phyloP scores from a whole-genome alignment of 2,329 filamentous ascomycete genomes.

The Hypomyces perniciosus region DNA sequence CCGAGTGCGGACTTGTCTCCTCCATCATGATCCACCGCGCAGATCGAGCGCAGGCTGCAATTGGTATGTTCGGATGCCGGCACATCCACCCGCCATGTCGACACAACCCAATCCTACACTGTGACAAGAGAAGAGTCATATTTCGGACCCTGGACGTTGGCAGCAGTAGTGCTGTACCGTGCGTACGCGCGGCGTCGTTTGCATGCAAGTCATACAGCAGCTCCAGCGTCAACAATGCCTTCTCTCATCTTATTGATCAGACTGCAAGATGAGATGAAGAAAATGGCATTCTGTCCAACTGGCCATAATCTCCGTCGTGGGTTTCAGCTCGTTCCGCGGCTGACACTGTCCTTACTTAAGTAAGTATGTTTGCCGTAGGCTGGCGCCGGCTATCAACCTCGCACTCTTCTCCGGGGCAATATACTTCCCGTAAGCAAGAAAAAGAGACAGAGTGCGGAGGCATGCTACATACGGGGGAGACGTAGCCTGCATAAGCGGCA shows the following conservation, averaged over 20 bases:
- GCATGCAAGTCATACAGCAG: constrained; percentile 13
- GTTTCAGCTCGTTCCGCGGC: constrained; percentile 10
- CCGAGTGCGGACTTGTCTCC: constrained; percentile 3
- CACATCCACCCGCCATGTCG: constrained; percentile 10
- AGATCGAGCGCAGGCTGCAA: constrained; percentile 1
- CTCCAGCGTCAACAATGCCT: constrained; percentile 9
- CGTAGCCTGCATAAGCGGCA: constrained; percentile 27
- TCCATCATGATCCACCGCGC: constrained; percentile 6
- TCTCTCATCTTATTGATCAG: constrained; percentile 12
- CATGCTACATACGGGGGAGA: constrained; percentile 10
- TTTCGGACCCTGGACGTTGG: neutral
- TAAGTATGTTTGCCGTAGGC: constrained; percentile 2
- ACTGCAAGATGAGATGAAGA: constrained; percentile 10
- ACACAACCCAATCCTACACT: constrained; percentile 7
- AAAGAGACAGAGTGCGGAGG: constrained; percentile 8
- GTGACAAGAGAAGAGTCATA: constrained; percentile 7
- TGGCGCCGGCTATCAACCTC: neutral
- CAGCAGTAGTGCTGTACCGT: constrained; percentile 1
- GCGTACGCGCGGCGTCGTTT: constrained; percentile 6
- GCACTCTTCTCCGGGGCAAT: neutral
- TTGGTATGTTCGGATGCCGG: constrained; percentile 8
- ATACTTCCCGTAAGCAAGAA: neutral
- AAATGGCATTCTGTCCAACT: constrained; percentile 5
- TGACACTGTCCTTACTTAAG: constrained; percentile 4
- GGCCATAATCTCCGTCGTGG: constrained; percentile 1